phyloP scores from a whole-genome alignment of 2,329 filamentous ascomycete species.

The Sclerotinia trifoliorum region DNA sequence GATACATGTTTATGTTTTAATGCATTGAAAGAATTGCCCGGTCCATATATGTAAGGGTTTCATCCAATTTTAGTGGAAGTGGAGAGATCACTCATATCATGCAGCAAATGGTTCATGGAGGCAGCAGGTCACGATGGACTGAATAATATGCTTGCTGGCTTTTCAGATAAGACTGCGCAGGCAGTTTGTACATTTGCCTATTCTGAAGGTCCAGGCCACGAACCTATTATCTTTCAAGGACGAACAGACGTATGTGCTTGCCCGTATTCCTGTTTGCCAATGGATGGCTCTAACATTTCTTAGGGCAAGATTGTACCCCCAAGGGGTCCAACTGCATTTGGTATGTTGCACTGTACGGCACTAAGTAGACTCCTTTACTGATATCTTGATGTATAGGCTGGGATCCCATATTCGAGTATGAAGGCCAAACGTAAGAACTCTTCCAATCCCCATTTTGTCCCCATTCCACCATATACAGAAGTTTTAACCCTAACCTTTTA shows the following conservation, averaged over 20 bases:
- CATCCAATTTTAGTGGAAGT: conserved; percentile 8
- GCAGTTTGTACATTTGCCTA: conserved; percentile 97
- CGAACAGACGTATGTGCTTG: conserved; percentile 66
- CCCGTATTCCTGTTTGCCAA: conserved; percentile 7
- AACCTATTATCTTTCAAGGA: conserved; percentile 88
- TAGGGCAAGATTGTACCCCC: conserved; percentile 80
- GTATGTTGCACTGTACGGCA: conserved; percentile 50
- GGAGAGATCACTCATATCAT: conserved; percentile 8
- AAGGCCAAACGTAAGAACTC: conserved; percentile 66
- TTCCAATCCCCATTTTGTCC: conserved; percentile 22
- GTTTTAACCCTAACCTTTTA: conserved; percentile 38
- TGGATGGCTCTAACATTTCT: conserved; percentile 23
- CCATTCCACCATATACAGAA: not conserved
- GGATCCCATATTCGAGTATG: conserved; percentile 94
- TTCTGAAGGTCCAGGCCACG: conserved; percentile 77
- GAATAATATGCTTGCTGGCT: conserved; percentile 85
- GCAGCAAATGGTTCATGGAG: conserved; percentile 90
- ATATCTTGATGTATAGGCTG: conserved; percentile 62
- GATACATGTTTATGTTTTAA: conserved; percentile 94
- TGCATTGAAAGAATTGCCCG: conserved; percentile 85
- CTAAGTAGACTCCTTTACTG: conserved; percentile 12
- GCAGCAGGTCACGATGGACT: conserved; percentile 79
- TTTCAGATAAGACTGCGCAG: conserved; percentile 86
- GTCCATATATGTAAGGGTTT: conserved; percentile 79
- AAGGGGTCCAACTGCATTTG: conserved; percentile 77